phyloP scores from a whole-genome alignment of 2,329 filamentous ascomycete species.

The Penicillium sp. region DNA sequence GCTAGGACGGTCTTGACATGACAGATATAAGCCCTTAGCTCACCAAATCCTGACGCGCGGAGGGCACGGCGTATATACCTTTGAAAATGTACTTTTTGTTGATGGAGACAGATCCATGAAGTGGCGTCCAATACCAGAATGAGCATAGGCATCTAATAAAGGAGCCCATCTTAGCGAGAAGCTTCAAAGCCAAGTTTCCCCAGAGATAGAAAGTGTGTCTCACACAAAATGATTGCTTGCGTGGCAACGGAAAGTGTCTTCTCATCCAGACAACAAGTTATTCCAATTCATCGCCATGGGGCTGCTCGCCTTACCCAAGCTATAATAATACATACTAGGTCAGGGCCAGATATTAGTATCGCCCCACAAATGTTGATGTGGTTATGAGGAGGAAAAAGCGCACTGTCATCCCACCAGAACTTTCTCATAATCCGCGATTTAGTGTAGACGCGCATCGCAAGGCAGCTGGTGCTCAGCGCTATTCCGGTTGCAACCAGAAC shows the following conservation, averaged over 20 bases:
- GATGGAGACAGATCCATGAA: background rate
- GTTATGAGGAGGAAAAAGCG: background rate
- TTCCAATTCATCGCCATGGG: no score
- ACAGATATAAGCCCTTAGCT: no score
- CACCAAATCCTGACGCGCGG: no score
- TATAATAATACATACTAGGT: background rate
- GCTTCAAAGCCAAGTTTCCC: background rate
- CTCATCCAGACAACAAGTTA: no score
- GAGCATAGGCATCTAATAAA: background rate
- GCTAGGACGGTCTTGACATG: constrained; percentile 11
- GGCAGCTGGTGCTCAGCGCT: background rate
- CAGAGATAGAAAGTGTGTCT: background rate
- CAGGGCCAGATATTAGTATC: no score
- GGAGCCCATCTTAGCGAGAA: background rate
- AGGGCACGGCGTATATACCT: background rate
- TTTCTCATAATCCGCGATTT: constrained; percentile 15
- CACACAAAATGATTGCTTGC: background rate
- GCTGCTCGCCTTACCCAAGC: background rate
- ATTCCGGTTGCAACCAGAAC: background rate
- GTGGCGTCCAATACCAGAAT: background rate
- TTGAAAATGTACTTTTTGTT: background rate
- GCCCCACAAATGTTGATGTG: no score
- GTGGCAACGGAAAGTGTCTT: constrained; percentile 2
- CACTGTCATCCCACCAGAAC: constrained; percentile 25
- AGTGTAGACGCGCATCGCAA: constrained; percentile 13